Percentiles rank a stretch among this genome's conserved stretches.
Conservation (phyloP, 495 filamentous ascomycete genomes). For the Cercophora samala region DNA sequence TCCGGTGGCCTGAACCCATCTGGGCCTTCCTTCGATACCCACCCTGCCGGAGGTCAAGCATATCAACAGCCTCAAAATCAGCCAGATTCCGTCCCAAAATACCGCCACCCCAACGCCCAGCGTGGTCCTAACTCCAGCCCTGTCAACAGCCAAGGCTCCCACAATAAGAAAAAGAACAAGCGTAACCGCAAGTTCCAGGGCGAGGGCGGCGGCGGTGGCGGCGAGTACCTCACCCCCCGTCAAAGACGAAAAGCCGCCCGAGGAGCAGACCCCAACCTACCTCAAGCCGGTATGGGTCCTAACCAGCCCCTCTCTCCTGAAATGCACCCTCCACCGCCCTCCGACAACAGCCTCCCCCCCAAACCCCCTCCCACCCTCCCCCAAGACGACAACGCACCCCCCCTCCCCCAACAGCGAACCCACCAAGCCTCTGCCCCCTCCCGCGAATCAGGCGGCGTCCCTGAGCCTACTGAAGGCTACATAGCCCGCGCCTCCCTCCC, state of each 20-base stretch:
- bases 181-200: not conserved
- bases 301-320: not conserved
- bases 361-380: not conserved
- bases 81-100: not conserved
- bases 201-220: not conserved
- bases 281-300: not conserved
- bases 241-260: not conserved
- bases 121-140: not conserved
- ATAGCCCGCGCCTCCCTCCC: constrained; percentile 29
- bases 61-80: not conserved
- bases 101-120: not conserved
- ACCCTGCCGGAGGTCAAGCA: not conserved
- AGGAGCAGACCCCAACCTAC: not conserved
- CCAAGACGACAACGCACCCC: no score
- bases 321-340: no score
- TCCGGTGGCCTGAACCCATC: not conserved
- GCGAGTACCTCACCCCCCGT: not conserved
- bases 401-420: not conserved
- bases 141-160: not conserved
- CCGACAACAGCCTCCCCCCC: not conserved
- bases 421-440: constrained; percentile 28
- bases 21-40: not conserved
- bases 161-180: not conserved
- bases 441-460: constrained; percentile 47
- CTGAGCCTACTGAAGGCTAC: constrained; percentile 43